These are phyloP conservation scores for Hydrangea macrophylla DNA, from an alignment of 148 eudicot genomes.

Conservation along the genomic window DNA sequence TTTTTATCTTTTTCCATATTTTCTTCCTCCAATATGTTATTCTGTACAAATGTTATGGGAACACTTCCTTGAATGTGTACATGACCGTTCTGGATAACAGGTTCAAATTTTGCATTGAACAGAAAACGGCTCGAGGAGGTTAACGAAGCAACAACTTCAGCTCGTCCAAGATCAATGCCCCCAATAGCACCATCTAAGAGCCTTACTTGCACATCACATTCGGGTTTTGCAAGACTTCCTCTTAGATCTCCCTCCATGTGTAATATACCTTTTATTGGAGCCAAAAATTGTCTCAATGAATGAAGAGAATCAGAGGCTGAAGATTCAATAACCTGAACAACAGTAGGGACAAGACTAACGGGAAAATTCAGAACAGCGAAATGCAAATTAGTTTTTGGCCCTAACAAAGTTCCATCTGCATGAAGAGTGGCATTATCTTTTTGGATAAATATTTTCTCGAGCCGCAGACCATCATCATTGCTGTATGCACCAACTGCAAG, in stretches of 20 bases:
- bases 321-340: conserved; percentile 87
- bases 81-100: conserved; percentile 91
- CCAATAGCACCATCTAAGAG: conserved; percentile 96
- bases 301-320: conserved; percentile 84
- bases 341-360: conserved; percentile 90
- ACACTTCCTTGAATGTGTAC: conserved; percentile 98
- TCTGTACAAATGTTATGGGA: conserved; percentile 70
- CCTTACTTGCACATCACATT: conserved; percentile 98
- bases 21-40: conserved; percentile 56
- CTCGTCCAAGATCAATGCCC: conserved; percentile 96
- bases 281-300: conserved; percentile 77
- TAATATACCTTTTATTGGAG: conserved; percentile 87
- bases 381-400: conserved; percentile 96
- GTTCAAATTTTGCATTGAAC: conserved; percentile 98
- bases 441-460: conserved; percentile 94
- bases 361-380: conserved; percentile 98
- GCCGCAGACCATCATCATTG: conserved; percentile 95
- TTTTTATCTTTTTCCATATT: conserved; percentile 50
- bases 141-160: conserved; percentile 96
- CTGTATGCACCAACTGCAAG: conserved; percentile 95
- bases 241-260: conserved; percentile 99
- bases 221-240: conserved; percentile 91
- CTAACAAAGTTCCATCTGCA: conserved; percentile 93
- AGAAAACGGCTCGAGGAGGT: conserved; percentile 90
- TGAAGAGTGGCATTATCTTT: conserved; percentile 97